Evolutionary conservation across 805 yeast genomes (phyloP).

Genomic region (Peterozyma xylosa): DNA sequence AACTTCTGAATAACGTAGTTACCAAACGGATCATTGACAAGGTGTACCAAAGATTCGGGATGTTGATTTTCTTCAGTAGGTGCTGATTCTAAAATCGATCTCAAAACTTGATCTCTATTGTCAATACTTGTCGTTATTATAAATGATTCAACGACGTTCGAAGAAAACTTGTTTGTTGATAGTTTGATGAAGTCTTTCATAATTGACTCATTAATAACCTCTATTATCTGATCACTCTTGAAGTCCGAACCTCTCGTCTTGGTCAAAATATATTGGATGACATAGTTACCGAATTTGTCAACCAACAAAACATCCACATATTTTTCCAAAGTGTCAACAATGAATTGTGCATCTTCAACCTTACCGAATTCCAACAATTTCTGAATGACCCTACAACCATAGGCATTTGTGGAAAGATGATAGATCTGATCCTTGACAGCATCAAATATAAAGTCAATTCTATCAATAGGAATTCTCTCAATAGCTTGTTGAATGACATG

Average conservation of each 20-base stretch:
- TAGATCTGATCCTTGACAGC: conserved; percentile 67
- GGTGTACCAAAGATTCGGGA: conserved; percentile 66
- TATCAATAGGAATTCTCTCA: conserved; percentile 70
- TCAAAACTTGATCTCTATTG: conserved; percentile 58
- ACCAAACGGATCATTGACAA: conserved; percentile 98
- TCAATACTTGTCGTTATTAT: conserved; percentile 39
- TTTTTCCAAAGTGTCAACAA: conserved; percentile 65
- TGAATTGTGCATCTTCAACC: conserved; percentile 52
- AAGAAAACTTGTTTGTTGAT: conserved; percentile 95
- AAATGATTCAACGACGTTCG: conserved; percentile 94
- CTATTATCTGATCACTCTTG: conserved; percentile 42
- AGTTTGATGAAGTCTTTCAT: conserved; percentile 44
- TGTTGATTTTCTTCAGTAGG: conserved; percentile 45
- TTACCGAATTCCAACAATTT: conserved; percentile 78
- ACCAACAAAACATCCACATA: conserved; percentile 73
- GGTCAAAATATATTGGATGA: conserved; percentile 90
- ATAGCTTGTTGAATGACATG: conserved; percentile 96
- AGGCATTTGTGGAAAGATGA: conserved; percentile 88
- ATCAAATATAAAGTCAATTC: conserved; percentile 64
- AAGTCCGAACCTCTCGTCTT: conserved; percentile 63
- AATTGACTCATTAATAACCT: conserved; percentile 61
- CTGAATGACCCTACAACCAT: conserved; percentile 96
- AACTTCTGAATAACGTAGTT: conserved; percentile 95
- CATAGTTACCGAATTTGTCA: conserved; percentile 97
- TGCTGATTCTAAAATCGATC: conserved; percentile 46